Percentiles rank a stretch among this genome's conserved stretches.
These are phyloP conservation scores for Epicoccum sorghinum DNA, from an alignment of 2,329 filamentous ascomycete species.

Conservation along the genomic window DNA sequence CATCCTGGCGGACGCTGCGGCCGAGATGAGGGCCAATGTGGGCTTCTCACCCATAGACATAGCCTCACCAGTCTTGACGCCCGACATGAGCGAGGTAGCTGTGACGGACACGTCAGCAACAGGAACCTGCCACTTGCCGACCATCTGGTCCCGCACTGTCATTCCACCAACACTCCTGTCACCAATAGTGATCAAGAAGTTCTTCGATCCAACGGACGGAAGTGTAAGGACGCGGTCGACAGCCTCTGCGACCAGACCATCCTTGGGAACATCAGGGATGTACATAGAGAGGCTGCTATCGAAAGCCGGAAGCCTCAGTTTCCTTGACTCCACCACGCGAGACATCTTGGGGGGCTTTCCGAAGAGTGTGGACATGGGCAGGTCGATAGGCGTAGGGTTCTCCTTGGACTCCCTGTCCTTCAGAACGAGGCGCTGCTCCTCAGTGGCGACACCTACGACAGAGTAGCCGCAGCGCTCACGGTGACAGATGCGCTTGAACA, in stretches of 20 bases:
- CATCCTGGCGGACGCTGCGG: conserved; percentile 92
- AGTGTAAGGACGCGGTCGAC: conserved; percentile 81
- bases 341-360: conserved; percentile 85
- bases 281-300: conserved; percentile 75
- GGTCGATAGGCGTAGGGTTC: conserved; percentile 80
- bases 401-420: conserved; percentile 79
- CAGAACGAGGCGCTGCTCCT: conserved; percentile 75
- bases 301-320: conserved; percentile 71
- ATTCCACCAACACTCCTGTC: conserved; percentile 91
- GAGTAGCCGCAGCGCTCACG: conserved; percentile 93
- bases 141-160: conserved; percentile 90
- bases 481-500: conserved; percentile 70
- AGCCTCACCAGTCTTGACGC: conserved; percentile 83
- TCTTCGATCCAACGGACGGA: conserved; percentile 93
- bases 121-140: conserved; percentile 93
- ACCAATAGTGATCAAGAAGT: conserved; percentile 95
- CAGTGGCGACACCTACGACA: conserved; percentile 80
- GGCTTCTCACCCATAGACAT: conserved; percentile 98
- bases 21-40: conserved; percentile 84
- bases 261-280: conserved; percentile 62
- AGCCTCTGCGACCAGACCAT: conserved; percentile 68
- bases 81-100: conserved; percentile 75
- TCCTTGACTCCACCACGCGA: conserved; percentile 72
- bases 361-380: conserved; percentile 88
- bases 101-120: conserved; percentile 95